phyloP scores from a whole-genome alignment of 306 rosid genomes.

The Ammopiptanthus mongolicus region DNA sequence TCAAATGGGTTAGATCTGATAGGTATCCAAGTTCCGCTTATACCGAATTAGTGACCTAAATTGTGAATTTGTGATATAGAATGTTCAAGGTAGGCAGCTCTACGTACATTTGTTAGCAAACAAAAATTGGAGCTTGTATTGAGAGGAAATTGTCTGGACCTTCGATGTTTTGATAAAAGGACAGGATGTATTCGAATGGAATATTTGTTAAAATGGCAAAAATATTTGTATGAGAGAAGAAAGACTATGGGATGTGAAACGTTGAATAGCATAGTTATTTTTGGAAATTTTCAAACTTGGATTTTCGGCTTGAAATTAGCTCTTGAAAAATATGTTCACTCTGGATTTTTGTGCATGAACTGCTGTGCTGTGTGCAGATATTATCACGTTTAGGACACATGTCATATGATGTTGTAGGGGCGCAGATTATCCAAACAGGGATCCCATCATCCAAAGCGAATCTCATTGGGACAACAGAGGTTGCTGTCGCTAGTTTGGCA shows the following conservation, averaged over 20 bases:
- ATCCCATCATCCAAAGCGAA: conserved; percentile 93
- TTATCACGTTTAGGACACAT: conserved; percentile 88
- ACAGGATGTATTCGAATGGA: background rate
- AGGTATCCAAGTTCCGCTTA: background rate
- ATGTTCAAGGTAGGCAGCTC: no score
- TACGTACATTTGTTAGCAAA: background rate
- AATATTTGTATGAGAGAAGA: background rate
- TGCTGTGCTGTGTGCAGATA: conserved; percentile 46
- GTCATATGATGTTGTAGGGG: conserved; percentile 93
- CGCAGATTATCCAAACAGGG: conserved; percentile 90
- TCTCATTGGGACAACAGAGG: conserved; percentile 89
- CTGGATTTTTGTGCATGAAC: background rate
- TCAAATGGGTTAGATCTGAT: background rate
- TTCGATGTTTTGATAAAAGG: background rate
- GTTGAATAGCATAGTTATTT: background rate
- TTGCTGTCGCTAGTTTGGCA: conserved; percentile 91
- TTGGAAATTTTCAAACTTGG: background rate
- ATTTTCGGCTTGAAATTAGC: background rate
- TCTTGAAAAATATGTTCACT: background rate
- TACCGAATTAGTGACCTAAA: conserved; percentile 8
- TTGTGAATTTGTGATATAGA: background rate
- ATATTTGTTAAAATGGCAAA: background rate
- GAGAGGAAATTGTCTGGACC: background rate
- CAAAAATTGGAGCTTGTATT: background rate
- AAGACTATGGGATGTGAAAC: background rate